Conservation (phyloP, 2,329 filamentous ascomycete genomes). For the Cordyceps fumosorosea region DNA sequence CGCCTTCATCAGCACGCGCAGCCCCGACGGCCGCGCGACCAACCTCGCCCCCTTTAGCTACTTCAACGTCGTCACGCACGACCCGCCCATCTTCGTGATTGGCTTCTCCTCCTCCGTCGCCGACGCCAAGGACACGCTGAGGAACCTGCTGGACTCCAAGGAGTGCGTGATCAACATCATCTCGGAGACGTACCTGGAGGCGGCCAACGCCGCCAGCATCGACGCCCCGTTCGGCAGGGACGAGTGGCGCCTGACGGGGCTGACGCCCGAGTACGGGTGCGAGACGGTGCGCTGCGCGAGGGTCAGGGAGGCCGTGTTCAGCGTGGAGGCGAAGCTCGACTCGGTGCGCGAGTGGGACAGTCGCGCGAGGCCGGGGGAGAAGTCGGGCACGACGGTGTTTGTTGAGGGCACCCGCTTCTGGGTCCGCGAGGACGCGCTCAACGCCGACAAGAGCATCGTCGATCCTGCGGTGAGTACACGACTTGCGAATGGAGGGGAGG, state of each 20-base stretch:
- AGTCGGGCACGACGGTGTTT: slow-evolving; percentile 66
- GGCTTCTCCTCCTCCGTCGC: slow-evolving; percentile 40
- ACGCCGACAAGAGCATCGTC: slow-evolving; percentile 66
- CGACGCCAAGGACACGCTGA: slow-evolving; percentile 69
- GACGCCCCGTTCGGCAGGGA: slow-evolving; percentile 70
- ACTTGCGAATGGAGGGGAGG: slow-evolving; percentile 18
- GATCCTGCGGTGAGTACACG: slow-evolving; percentile 56
- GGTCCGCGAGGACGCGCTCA: slow-evolving; percentile 81
- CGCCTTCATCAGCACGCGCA: slow-evolving; percentile 51
- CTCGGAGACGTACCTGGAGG: slow-evolving; percentile 76
- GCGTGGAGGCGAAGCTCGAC: slow-evolving; percentile 73
- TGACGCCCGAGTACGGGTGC: slow-evolving; percentile 62
- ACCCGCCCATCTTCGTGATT: slow-evolving; percentile 75
- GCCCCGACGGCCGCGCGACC: slow-evolving; percentile 49
- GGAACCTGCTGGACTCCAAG: slow-evolving; percentile 61
- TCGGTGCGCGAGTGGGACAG: slow-evolving; percentile 73
- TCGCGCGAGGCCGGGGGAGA: slow-evolving; percentile 61
- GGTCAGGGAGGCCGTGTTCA: slow-evolving; percentile 77
- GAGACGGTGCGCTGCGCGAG: slow-evolving; percentile 62
- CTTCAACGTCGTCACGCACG: slow-evolving; percentile 75
- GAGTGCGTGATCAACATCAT: slow-evolving; percentile 89
- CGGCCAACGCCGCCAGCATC: slow-evolving; percentile 73
- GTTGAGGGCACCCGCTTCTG: slow-evolving; percentile 84
- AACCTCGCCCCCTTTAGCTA: slow-evolving; percentile 89
- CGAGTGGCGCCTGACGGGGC: slow-evolving; percentile 73